Evolutionary conservation across 2,329 filamentous ascomycete species (phyloP).

Genomic region (Diaporthe amygdali): DNA sequence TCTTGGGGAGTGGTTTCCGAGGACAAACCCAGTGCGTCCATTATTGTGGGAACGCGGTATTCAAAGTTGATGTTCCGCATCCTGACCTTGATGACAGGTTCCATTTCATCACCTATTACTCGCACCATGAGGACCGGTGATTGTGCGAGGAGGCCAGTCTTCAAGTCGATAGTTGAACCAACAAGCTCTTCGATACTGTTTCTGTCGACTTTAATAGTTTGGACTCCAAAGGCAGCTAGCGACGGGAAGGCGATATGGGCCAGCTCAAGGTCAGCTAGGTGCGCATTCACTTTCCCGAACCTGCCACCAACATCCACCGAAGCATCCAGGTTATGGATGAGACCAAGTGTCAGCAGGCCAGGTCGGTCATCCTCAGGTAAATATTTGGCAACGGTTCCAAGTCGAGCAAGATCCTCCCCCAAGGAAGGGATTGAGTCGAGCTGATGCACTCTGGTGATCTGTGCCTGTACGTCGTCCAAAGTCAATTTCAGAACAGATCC

Average conservation of each 20-base stretch:
- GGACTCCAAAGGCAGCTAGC: conserved; percentile 78
- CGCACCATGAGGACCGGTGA: conserved; percentile 78
- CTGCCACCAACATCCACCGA: conserved; percentile 69
- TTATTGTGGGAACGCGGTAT: conserved; percentile 83
- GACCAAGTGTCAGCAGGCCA: conserved; percentile 77
- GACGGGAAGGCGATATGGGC: conserved; percentile 87
- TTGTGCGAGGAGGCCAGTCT: conserved; percentile 28
- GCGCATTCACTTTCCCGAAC: conserved; percentile 68
- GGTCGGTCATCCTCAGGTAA: conserved; percentile 94
- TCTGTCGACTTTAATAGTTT: conserved; percentile 64
- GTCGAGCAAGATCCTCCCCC: conserved; percentile 77
- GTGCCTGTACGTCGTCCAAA: conserved; percentile 67
- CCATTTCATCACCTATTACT: conserved; percentile 92
- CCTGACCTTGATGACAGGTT: conserved; percentile 88
- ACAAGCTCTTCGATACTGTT: conserved; percentile 76
- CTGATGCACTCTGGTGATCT: conserved; percentile 67
- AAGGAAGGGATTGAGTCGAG: conserved; percentile 73
- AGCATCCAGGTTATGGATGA: conserved; percentile 67
- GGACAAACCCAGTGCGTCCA: conserved; percentile 76
- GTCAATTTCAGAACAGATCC: conserved; percentile 79
- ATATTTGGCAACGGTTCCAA: conserved; percentile 91
- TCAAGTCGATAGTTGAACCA: conserved; percentile 49
- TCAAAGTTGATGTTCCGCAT: conserved; percentile 85
- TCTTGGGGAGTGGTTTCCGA: conserved; percentile 74
- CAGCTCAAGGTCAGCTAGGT: conserved; percentile 68